Evolutionary conservation across 345 rosid species (phyloP).

Genomic region (Draba incana): DNA sequence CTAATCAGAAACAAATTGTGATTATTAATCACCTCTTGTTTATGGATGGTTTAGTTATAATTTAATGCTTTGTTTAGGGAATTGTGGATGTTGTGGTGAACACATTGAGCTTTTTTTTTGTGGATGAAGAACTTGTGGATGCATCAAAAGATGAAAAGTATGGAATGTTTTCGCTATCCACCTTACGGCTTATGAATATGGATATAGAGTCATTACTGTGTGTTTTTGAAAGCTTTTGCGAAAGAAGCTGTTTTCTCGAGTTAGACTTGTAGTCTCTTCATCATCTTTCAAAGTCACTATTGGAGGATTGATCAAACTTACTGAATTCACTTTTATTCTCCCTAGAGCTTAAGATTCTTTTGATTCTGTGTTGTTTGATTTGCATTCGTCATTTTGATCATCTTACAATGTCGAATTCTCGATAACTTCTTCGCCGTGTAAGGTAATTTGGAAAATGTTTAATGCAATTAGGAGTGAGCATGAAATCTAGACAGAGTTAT

Average conservation of each 20-base stretch:
- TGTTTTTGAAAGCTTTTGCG: slow-evolving; percentile 4
- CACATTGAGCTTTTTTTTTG: slow-evolving; percentile 17
- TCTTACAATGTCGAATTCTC: too few relatives aligned
- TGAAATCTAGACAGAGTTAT: too few relatives aligned
- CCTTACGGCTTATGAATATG: slow-evolving; percentile 21
- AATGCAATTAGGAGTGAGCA: neutral
- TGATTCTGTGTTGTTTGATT: neutral
- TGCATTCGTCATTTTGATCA: neutral
- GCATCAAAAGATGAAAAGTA: slow-evolving; percentile 21
- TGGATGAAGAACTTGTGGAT: slow-evolving; percentile 31
- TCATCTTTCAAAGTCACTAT: neutral
- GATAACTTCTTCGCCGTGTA: neutral
- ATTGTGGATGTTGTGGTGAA: slow-evolving; percentile 25
- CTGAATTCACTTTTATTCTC: neutral
- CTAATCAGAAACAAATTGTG: neutral
- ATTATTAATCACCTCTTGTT: slow-evolving; percentile 4
- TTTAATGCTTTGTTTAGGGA: slow-evolving; percentile 14
- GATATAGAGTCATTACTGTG: neutral
- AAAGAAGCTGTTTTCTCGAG: neutral
- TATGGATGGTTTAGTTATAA: slow-evolving; percentile 24
- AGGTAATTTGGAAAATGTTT: neutral
- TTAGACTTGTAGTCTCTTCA: neutral
- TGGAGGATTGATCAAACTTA: neutral
- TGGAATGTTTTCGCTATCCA: neutral
- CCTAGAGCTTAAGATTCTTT: neutral